Conservation (phyloP, 148 eudicot species). For the Rhododendron vialii region DNA sequence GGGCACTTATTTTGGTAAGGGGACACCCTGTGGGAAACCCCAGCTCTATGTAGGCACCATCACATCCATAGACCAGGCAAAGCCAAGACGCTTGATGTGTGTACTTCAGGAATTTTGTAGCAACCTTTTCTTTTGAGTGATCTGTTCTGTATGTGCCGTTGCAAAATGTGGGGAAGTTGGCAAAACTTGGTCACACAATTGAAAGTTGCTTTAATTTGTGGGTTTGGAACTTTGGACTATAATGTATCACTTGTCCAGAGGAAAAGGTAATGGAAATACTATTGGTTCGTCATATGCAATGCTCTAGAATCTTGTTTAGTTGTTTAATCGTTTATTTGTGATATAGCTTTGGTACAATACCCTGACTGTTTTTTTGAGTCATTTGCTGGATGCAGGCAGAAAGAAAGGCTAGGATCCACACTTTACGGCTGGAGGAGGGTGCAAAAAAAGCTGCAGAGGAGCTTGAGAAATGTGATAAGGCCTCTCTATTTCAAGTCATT, state of each 20-base stretch:
- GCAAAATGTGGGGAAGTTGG: background rate
- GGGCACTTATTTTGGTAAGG: background rate
- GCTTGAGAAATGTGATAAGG: conserved; percentile 71
- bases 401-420: conserved; percentile 79
- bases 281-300: background rate
- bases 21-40: background rate
- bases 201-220: background rate
- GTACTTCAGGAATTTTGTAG: background rate
- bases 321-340: background rate
- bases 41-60: background rate
- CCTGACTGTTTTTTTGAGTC: background rate
- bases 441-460: conserved; percentile 92
- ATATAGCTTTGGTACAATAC: background rate
- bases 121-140: background rate
- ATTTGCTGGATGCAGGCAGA: conserved; percentile 34
- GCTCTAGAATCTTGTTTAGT: background rate
- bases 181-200: background rate
- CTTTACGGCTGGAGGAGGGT: conserved; percentile 79
- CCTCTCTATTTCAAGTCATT: background rate
- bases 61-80: background rate
- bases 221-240: background rate
- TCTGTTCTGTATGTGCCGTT: background rate
- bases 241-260: background rate
- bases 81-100: background rate
- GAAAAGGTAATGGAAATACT: background rate